Evolutionary conservation across 495 filamentous ascomycete species (phyloP), one percentile per base, ranked within the genome.

Genomic region (Viridothelium virens): DNA sequence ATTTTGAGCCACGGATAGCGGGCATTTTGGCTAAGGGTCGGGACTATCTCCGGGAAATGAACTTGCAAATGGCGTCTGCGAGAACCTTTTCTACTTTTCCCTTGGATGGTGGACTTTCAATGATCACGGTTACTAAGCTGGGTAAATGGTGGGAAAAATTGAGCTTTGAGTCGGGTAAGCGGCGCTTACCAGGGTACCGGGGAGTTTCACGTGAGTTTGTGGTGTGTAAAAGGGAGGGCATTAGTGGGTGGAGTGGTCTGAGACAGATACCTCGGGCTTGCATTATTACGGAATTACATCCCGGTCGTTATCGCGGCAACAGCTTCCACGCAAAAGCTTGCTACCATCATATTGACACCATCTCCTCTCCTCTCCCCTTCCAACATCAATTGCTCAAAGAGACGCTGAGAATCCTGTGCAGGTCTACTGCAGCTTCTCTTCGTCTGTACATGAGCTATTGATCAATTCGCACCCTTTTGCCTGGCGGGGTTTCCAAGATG

Each of bases 1-100:
- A 74, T 34, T 78, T 70, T 41, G 70, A 33, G 37, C 77, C 75
- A 16, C 75, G 77, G 37, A 78, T 76, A 2, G 76, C 74, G 31
- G 76, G 76, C 76, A 78, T 78, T 44, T 37, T 68, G 62, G 67
- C 14, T 25, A 25, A 25, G 25, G 25, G 25, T 25, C 25, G 25
- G 25, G 25, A 25, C 25, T 25, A 25, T 25, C 25, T 25, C 25
- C 25, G 25, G 25, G 25, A 25, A 25, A 25, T 25, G 25, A 25
- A 25, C 25, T 25, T 25, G 25, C 25, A 25, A 25, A 25, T 25
- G 25, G 25, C 25, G 25, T 25, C 25, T 25, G 25, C 25, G 25
- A 25, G 25, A 25, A 25, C 25, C 25, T 25, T 25, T 25, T 25
- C 25, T 25, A 25, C 25, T 25, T 25, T 25, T 25, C 25, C 25